Conservation (phyloP, 148 eudicot species). For the Camellia lanceoleosa region DNA sequence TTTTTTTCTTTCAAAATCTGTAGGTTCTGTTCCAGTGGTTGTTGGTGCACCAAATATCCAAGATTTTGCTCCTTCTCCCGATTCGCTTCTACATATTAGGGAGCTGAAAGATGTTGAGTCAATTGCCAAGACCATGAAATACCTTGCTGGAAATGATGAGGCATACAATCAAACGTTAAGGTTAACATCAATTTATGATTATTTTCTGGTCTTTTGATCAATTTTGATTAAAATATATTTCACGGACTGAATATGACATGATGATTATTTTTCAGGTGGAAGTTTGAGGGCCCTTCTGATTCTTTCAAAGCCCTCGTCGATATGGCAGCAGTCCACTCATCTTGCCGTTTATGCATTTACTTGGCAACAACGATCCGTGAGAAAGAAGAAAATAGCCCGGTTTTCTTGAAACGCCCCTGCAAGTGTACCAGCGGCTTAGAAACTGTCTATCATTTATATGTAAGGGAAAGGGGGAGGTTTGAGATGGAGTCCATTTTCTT, state of each 20-base stretch:
- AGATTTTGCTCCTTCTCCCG: conserved; percentile 81
- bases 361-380: conserved; percentile 73
- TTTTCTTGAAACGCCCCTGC: conserved; percentile 70
- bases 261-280: conserved; percentile 57
- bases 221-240: background rate
- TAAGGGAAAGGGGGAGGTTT: conserved; percentile 90
- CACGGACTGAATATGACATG: background rate
- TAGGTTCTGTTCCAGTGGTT: conserved; percentile 86
- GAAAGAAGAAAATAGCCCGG: conserved; percentile 53
- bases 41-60: conserved; percentile 94
- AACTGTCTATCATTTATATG: conserved; percentile 78
- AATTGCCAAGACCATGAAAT: conserved; percentile 76
- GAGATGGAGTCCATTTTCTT: conserved; percentile 74
- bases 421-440: conserved; percentile 65
- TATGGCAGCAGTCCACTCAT: conserved; percentile 98
- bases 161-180: conserved; percentile 81
- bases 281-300: conserved; percentile 86
- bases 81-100: conserved; percentile 74
- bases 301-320: conserved; percentile 93
- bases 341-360: conserved; percentile 87
- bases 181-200: conserved; percentile 25
- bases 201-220: background rate
- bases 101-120: conserved; percentile 58
- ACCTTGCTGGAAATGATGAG: conserved; percentile 64
- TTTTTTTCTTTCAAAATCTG: conserved; percentile 2